A percentile compares a stretch with the other conserved stretches of the same genome.
Conservation (phyloP, 768 basidiomycete species). For the Kwoniella sp. region DNA sequence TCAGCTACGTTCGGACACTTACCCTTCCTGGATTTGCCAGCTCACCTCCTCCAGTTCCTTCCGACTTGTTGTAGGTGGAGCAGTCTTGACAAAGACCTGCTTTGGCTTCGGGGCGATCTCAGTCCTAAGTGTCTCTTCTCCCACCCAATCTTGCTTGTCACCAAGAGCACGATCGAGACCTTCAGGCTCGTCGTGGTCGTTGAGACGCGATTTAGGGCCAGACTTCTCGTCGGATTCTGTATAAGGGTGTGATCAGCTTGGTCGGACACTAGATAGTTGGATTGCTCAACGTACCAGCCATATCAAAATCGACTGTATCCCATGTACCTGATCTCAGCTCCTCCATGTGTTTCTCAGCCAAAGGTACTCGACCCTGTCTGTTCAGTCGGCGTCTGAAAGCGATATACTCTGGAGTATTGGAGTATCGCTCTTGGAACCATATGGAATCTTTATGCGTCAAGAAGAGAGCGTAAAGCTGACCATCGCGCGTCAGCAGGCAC, state of each 20-base stretch:
- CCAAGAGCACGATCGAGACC: constrained; percentile 39
- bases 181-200: constrained; percentile 43
- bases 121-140: constrained; percentile 32
- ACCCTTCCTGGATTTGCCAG: constrained; percentile 4
- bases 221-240: constrained; percentile 76
- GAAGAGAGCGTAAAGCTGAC: constrained; percentile 90
- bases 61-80: constrained; percentile 88
- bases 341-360: constrained; percentile 70
- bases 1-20: neutral
- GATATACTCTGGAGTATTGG: constrained; percentile 70
- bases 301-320: constrained; percentile 59
- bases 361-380: constrained; percentile 80
- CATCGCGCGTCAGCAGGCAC: too few relatives aligned
- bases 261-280: neutral
- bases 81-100: constrained; percentile 89
- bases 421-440: constrained; percentile 97
- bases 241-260: neutral
- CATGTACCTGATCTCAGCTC: constrained; percentile 82
- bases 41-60: constrained; percentile 84
- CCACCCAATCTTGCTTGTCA: constrained; percentile 22
- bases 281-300: constrained; percentile 22
- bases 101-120: constrained; percentile 45
- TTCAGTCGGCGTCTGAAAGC: constrained; percentile 74
- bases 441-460: constrained; percentile 92
- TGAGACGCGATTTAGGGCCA: constrained; percentile 12